Evolutionary conservation across 768 basidiomycete species (phyloP), one percentile per base, ranked within the genome.

Genomic region (Mycena leptocephala): DNA sequence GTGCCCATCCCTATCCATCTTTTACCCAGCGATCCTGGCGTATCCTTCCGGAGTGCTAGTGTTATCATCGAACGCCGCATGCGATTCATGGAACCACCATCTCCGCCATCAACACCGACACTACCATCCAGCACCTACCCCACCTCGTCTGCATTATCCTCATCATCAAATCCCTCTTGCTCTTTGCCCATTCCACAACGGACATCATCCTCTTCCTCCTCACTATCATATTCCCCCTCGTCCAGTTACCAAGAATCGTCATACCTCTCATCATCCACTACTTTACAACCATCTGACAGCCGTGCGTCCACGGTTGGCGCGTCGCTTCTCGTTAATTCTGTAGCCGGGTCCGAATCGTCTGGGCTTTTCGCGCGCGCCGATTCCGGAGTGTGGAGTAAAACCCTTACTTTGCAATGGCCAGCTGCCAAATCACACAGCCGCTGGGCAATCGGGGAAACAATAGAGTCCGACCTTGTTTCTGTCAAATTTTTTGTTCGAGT

Each of bases 401-500:
- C 90, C 1, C 84, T 95, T 56, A 92, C 92, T 10, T 83, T 95
- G 51, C 92, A 93, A 78, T 95, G 95, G 93, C 94, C 95, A 18
- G 89, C 90, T 41, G 84, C 89, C 68, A 94, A 93, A 80, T 91
- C 93, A 4, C 89, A 89, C 72, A 92, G 90, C 79, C 91, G 94
- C 24, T 96, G 95, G 94, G 90, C 95, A 11, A 90, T 94, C 71
- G 95, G 95, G 14, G 95, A 96, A 86, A 93, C 94, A 32, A 90
- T 95, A 78, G 87, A 89, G 76, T 93, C 93, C 51, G 88, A 91
- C 64, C 83, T 93, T 78, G 92, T 90, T 18, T 89, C 90, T 66
- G 90, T 95, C 67, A 90, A 89, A 81, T 97, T 95, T 83, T 92
- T 93, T 82, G 86, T 93, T 78, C 90, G 92, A 56, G 87, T 93